Evolutionary conservation across 169 alveolate species (phyloP), one percentile per base, ranked within the genome.

Genomic region (Plasmodium blacklocki): DNA sequence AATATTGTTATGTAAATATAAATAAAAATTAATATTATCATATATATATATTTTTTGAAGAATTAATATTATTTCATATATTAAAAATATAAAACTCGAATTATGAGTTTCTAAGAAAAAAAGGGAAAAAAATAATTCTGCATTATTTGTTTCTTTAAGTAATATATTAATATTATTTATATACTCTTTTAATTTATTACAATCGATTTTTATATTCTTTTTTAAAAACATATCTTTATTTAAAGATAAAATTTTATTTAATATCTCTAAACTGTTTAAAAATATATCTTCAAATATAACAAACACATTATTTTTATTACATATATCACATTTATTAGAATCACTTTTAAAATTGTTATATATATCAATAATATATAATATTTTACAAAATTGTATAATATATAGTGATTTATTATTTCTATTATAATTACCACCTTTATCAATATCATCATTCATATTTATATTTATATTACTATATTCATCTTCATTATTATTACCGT

Each of bases 221-320:
- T 66, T 78, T 18, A 64, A 76, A 58, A 78, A 63, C 89, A 78
- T 78, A 19, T 66, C 89, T 78, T 78, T 78, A 45, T 78, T 70
- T 26, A 78, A 47, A 60, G 72, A 66, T 26, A 64, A 50, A 26
- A 78, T 26, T 78, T 78, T 78, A 59, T 78, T 78, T 71, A 78
- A 70, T 15, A 66, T 49, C 15, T 78, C 89, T 43, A 54, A 60
- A 70, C 89, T 47, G 71, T 78, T 78, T 60, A 78, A 29, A 45
- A 78, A 64, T 19, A 78, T 64, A 39, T 78, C 89, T 66, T 78
- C 89, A 26, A 78, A 52, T 23, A 78, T 15, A 5, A 8, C 49
- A 54, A 73, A 64, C 15, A 78, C 32, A 15, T 70, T 70, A 66
- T 78, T 64, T 78, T 78, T 67, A 45, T 15, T 23, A 7, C 64